phyloP scores from a whole-genome alignment of 2,329 filamentous ascomycete genomes.

The Botrytis byssoidea region DNA sequence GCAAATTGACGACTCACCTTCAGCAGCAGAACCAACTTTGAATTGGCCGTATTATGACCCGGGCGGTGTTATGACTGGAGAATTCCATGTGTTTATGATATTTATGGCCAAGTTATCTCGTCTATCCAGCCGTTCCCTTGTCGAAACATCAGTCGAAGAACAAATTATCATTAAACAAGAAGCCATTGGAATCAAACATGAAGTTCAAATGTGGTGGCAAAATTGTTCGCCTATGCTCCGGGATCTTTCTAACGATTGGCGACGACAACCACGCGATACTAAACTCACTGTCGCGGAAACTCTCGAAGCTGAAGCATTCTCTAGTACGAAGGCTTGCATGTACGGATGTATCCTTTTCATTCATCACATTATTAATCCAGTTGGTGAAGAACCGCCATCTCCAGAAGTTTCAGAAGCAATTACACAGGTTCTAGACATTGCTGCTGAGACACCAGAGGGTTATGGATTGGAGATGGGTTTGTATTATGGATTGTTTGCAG shows the following conservation, averaged over 20 bases:
- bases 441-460: slow-evolving; percentile 35
- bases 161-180: slow-evolving; percentile 26
- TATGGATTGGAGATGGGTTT: slow-evolving; percentile 38
- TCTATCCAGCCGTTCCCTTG: slow-evolving; percentile 35
- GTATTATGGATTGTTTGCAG: slow-evolving; percentile 38
- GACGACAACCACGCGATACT: slow-evolving; percentile 29
- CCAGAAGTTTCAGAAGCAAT: slow-evolving; percentile 33
- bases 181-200: slow-evolving; percentile 27
- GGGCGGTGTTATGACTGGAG: slow-evolving; percentile 30
- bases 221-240: slow-evolving; percentile 30
- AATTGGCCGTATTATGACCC: slow-evolving; percentile 38
- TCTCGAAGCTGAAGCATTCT: slow-evolving; percentile 36
- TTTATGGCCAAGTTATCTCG: slow-evolving; percentile 36
- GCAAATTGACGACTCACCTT: slow-evolving; percentile 8
- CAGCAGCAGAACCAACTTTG: not conserved
- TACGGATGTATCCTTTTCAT: slow-evolving; percentile 36
- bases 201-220: slow-evolving; percentile 35
- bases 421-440: slow-evolving; percentile 34
- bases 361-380: slow-evolving; percentile 35
- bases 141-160: slow-evolving; percentile 23
- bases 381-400: slow-evolving; percentile 27
- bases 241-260: slow-evolving; percentile 36
- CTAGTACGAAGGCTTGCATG: slow-evolving; percentile 36
- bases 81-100: slow-evolving; percentile 36
- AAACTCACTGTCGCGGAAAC: slow-evolving; percentile 36